Evolutionary conservation across 2,329 filamentous ascomycete species (phyloP).

Genomic region (Apiospora kogelbergensis): DNA sequence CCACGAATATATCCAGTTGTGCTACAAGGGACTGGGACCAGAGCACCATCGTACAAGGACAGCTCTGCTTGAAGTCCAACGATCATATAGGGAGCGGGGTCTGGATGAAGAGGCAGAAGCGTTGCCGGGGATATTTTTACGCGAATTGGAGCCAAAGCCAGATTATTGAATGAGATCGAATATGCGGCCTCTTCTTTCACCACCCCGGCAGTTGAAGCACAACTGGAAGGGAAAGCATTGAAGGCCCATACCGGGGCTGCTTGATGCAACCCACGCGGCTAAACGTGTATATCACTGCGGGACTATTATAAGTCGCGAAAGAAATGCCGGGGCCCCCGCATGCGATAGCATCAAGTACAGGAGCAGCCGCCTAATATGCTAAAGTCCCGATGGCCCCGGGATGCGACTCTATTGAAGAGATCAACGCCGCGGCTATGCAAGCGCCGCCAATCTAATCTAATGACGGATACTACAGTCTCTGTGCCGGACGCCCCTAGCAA

Average conservation of each 20-base stretch:
- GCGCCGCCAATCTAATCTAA: neutral
- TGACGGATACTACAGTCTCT: neutral
- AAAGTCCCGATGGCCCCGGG: neutral
- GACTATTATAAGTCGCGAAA: neutral
- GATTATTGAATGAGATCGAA: neutral
- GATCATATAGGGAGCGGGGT: neutral
- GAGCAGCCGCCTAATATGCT: conserved; percentile 1
- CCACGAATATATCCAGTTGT: neutral
- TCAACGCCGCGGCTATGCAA: neutral
- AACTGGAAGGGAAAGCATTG: neutral
- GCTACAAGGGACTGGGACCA: neutral
- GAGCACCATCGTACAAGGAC: neutral
- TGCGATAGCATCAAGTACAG: neutral
- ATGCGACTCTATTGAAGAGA: neutral
- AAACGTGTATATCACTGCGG: neutral
- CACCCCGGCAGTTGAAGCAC: neutral
- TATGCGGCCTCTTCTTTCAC: neutral
- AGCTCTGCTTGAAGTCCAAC: neutral
- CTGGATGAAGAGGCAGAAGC: neutral
- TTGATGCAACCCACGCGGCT: neutral
- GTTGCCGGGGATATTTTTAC: neutral
- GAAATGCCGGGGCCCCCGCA: conserved; percentile 1
- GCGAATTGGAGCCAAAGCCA: neutral
- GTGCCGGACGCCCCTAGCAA: neutral
- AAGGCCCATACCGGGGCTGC: neutral